Base-by-base conservation (phyloP, 192 early-diverging fungal species). In the Coemansia sp. region DNA sequence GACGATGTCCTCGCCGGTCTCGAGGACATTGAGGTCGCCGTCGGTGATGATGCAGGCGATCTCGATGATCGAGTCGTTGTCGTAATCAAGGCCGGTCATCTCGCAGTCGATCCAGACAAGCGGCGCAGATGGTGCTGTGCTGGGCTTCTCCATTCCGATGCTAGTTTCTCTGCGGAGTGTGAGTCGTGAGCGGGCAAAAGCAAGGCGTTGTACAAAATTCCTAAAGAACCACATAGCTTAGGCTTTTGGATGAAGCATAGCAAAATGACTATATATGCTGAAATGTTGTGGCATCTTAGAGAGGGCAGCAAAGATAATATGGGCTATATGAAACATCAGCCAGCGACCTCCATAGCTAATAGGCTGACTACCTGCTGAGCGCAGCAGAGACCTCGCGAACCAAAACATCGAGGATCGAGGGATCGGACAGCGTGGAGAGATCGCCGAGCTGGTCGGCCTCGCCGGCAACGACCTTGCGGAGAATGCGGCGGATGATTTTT, bases 401-500 rank as follows among this genome's bases (percentile, higher is more conserved):
- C 37, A 91, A 65, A 28, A 68, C 50, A 15, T 73, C 78, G 38
- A 91, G 71, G 41, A 91, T 78, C 40, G 74, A 67, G 11, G 91
- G 92, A 41, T 98, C 93, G 6, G 92, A 89, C 68, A 98, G 72
- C 15, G 96, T 96, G 19, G 83, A 86, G 63, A 92, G 81, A 65
- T 98, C 96, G 58, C 96, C 96, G 8, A 98, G 74, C 67, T 90
- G 86, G 68, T 89, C 87, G 6, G 87, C 73, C 63, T 98, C 93
- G 60, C 86, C 85, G 34, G 84, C 91, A 57, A 95, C 91, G 50
- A 95, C 87, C 88, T 98, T 97, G 70, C 95, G 83, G 79, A 98
- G 81, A 59, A 98, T 89, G 48, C 96, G 86, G 42, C 96, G 86
- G 90, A 98, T 95, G 70, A 98, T 93, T 83, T 98, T 98, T 53